Conservation (phyloP, 129 eudicot species). For the Helichrysum umbraculigerum region DNA sequence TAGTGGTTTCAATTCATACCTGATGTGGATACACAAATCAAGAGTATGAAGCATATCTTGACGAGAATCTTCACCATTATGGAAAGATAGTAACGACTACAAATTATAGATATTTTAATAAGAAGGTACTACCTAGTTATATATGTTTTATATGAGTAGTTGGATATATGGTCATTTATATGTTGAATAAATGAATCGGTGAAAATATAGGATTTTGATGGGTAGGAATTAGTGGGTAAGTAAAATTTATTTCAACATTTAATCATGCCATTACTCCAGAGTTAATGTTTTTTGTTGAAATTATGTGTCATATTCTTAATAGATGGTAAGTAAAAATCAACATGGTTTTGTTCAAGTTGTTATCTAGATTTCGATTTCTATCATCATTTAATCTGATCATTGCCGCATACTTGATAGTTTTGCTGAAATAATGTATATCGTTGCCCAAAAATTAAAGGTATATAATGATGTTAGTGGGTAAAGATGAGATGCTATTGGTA, state of each 20-base stretch:
- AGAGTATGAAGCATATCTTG: neutral
- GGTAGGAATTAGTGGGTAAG: neutral
- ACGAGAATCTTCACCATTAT: neutral
- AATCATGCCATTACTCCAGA: neutral
- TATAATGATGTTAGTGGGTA: no score
- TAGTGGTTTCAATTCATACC: neutral
- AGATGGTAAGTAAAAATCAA: no score
- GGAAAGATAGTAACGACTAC: neutral
- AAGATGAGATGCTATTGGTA: no score
- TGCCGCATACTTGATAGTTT: no score
- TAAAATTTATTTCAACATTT: neutral
- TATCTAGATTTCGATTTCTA: no score
- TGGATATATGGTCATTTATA: neutral
- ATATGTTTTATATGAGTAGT: no score
- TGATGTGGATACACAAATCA: neutral
- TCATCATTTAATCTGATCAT: no score
- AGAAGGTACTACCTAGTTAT: neutral
- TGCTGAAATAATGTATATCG: no score
- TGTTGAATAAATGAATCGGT: neutral
- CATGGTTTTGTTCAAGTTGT: no score
- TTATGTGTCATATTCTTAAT: neutral
- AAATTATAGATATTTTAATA: no score
- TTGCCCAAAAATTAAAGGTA: no score
- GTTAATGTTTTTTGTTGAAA: neutral
- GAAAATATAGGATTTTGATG: neutral